Percentiles rank a stretch among this genome's conserved stretches.
Conservation (phyloP, 2,329 filamentous ascomycete species). For the Venturia aucupariae region DNA sequence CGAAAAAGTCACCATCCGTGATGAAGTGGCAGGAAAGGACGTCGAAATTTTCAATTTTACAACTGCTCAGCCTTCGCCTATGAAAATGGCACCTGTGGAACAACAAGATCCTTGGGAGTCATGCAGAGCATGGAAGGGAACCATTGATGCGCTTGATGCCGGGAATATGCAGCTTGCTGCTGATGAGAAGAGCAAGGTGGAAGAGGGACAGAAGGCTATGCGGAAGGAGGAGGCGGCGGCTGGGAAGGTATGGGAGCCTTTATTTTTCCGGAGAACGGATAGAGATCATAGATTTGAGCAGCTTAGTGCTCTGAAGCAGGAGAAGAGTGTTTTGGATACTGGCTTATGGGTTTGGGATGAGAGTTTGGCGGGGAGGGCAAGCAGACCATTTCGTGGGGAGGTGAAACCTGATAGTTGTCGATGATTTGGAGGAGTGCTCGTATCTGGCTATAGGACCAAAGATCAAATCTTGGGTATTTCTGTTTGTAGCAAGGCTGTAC, state of each 20-base stretch:
- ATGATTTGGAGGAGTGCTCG: not conserved
- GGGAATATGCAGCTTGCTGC: conserved; percentile 33
- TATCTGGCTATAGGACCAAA: too few relatives aligned
- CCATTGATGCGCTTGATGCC: conserved; percentile 29
- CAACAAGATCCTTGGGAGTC: conserved; percentile 39
- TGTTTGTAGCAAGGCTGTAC: too few relatives aligned
- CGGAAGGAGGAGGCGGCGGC: conserved; percentile 29
- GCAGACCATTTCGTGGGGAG: conserved; percentile 2
- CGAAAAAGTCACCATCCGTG: conserved; percentile 29
- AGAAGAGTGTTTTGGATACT: not conserved
- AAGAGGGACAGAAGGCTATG: conserved; percentile 33
- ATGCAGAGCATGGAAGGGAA: conserved; percentile 33
- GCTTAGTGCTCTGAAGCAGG: not conserved
- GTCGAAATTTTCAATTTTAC: conserved; percentile 30
- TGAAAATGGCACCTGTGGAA: conserved; percentile 23
- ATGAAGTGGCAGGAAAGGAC: conserved; percentile 24
- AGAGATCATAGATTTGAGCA: conserved; percentile 17
- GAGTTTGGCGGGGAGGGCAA: not conserved
- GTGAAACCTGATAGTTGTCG: not conserved
- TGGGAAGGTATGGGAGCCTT: conserved; percentile 29
- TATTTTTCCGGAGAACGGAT: conserved; percentile 32
- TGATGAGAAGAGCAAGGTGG: conserved; percentile 25
- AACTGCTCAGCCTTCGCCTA: conserved; percentile 19
- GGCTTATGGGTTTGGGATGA: not conserved
- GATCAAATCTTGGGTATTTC: too few relatives aligned